These are phyloP conservation scores for Phylloporus sp. DNA, from an alignment of 768 basidiomycete species.

Conservation along the genomic window DNA sequence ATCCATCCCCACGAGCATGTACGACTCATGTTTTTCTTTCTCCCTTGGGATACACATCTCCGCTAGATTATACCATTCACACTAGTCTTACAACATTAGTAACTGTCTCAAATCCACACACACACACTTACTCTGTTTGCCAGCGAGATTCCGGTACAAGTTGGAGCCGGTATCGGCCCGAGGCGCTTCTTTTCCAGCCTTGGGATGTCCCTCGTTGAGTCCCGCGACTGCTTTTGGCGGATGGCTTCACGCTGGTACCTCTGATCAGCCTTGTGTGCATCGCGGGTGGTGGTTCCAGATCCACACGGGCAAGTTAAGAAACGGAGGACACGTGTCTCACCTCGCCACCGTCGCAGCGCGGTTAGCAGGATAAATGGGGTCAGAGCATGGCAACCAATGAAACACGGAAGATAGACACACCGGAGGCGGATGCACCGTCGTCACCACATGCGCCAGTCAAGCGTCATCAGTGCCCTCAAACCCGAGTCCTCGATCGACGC, in stretches of 20 bases:
- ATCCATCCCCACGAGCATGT: constrained; percentile 5
- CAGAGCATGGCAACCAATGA: too few species aligned
- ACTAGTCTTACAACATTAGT: neutral
- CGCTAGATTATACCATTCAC: neutral
- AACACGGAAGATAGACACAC: too few species aligned
- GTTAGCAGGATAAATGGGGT: too few species aligned
- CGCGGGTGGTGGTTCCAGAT: too few species aligned
- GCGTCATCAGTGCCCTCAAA: too few species aligned
- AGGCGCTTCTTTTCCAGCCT: too few species aligned
- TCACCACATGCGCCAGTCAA: too few species aligned
- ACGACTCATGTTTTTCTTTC: neutral
- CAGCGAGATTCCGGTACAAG: neutral
- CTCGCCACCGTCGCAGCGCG: too few species aligned
- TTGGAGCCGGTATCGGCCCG: neutral
- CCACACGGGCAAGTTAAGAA: too few species aligned
- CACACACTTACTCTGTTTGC: neutral
- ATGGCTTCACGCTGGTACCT: neutral
- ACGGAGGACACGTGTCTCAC: too few species aligned
- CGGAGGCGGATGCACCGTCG: too few species aligned
- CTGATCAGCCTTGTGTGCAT: too few species aligned
- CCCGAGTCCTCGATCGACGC: neutral
- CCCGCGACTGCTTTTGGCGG: neutral
- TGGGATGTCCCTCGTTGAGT: neutral
- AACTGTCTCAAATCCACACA: neutral
- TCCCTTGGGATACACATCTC: neutral